Percentiles rank a stretch among this genome's conserved stretches.
phyloP scores from a whole-genome alignment of 2,329 filamentous ascomycete genomes.

The Colletotrichum sp. region DNA sequence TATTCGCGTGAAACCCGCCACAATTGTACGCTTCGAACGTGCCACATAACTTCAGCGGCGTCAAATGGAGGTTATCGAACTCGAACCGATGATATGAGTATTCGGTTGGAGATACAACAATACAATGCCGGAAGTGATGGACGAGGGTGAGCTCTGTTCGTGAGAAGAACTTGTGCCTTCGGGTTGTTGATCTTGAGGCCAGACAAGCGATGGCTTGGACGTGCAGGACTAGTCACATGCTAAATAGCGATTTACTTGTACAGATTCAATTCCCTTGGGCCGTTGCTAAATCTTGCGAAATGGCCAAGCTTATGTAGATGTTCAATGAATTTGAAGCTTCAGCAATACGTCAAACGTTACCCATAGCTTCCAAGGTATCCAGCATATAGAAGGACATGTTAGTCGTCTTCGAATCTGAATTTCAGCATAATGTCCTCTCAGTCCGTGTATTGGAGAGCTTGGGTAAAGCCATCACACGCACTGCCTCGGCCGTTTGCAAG shows the following conservation, averaged over 20 bases:
- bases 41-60: not conserved
- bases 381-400: not conserved
- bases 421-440: not conserved
- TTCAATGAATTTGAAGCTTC: not conserved
- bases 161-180: not conserved
- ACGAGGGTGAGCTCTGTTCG: not conserved
- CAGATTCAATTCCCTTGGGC: not conserved
- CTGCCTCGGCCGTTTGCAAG: not conserved
- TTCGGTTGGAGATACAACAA: not conserved
- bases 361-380: not conserved
- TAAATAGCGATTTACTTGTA: not conserved
- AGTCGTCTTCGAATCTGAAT: not conserved
- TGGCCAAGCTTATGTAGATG: not conserved
- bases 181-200: not conserved
- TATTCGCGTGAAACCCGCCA: not conserved
- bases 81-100: not conserved
- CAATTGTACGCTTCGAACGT: not conserved
- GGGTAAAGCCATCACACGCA: not conserved
- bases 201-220: not conserved
- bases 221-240: not conserved
- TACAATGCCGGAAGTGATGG: not conserved
- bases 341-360: not conserved
- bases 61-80: not conserved
- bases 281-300: not conserved
- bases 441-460: not conserved